These are phyloP conservation scores for Cadophora sp. DNA, from an alignment of 2,329 filamentous ascomycete species.

Conservation along the genomic window DNA sequence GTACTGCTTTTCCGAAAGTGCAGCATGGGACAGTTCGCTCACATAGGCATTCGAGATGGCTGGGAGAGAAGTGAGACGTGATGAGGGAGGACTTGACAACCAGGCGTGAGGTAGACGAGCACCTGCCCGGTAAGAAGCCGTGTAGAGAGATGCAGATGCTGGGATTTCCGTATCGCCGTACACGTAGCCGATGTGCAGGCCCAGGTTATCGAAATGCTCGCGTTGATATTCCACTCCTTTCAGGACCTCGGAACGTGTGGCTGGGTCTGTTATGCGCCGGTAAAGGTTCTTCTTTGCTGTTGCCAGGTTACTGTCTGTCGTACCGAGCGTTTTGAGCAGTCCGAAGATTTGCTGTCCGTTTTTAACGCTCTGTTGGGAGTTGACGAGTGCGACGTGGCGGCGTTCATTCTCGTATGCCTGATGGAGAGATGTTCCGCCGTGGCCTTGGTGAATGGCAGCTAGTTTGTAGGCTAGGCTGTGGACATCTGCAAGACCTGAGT, in stretches of 20 bases:
- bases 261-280: slow-evolving; percentile 39
- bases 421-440: slow-evolving; percentile 43
- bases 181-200: slow-evolving; percentile 53
- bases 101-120: slow-evolving; percentile 51
- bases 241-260: slow-evolving; percentile 43
- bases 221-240: slow-evolving; percentile 47
- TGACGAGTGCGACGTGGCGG: slow-evolving; percentile 48
- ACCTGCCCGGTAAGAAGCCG: slow-evolving; percentile 46
- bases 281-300: slow-evolving; percentile 44
- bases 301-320: slow-evolving; percentile 43
- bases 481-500: background rate
- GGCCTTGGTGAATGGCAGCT: slow-evolving; percentile 45
- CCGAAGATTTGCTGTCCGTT: slow-evolving; percentile 52
- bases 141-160: slow-evolving; percentile 47
- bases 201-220: slow-evolving; percentile 53
- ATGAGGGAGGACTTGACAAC: slow-evolving; percentile 37
- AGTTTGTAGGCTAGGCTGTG: slow-evolving; percentile 49
- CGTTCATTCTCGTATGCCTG: slow-evolving; percentile 48
- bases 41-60: slow-evolving; percentile 47
- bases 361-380: slow-evolving; percentile 51
- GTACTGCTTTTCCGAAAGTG: slow-evolving; percentile 41
- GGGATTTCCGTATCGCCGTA: slow-evolving; percentile 47
- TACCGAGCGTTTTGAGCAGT: slow-evolving; percentile 49
- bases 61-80: slow-evolving; percentile 17
- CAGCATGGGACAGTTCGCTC: slow-evolving; percentile 40